Conservation (phyloP, 2,329 filamentous ascomycete genomes). For the Aschersonia sp. region DNA sequence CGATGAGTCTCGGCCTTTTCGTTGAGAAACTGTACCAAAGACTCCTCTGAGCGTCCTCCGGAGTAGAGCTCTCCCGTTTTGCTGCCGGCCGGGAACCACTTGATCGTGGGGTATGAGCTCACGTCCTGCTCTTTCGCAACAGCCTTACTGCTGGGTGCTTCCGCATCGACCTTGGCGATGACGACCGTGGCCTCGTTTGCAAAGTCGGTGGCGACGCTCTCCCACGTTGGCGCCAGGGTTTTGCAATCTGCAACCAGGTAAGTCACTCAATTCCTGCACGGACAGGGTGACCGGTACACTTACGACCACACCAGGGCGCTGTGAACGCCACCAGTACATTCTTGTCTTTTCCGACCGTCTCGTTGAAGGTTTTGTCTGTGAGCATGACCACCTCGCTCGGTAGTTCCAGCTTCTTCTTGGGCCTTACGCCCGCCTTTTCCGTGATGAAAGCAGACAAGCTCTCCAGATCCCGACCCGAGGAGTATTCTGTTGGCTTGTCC, state of each 20-base stretch:
- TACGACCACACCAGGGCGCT: slow-evolving; percentile 96
- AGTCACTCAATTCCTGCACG: not conserved
- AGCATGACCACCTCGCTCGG: slow-evolving; percentile 68
- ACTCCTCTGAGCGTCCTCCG: slow-evolving; percentile 61
- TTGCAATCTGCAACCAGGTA: slow-evolving; percentile 66
- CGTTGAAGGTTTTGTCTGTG: slow-evolving; percentile 64
- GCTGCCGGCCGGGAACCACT: slow-evolving; percentile 84
- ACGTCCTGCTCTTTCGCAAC: slow-evolving; percentile 64
- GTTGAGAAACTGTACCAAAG: slow-evolving; percentile 73
- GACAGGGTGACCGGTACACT: slow-evolving; percentile 23
- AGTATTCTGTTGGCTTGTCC: slow-evolving; percentile 72
- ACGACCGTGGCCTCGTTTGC: slow-evolving; percentile 62
- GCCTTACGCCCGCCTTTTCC: slow-evolving; percentile 75
- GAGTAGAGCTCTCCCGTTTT: slow-evolving; percentile 57
- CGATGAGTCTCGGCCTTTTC: slow-evolving; percentile 80
- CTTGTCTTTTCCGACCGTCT: slow-evolving; percentile 69
- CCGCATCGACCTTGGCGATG: slow-evolving; percentile 91
- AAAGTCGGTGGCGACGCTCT: slow-evolving; percentile 73
- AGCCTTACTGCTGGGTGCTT: slow-evolving; percentile 71
- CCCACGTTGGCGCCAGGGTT: slow-evolving; percentile 78
- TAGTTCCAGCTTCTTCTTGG: slow-evolving; percentile 59
- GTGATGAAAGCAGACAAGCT: slow-evolving; percentile 66
- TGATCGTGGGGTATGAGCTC: slow-evolving; percentile 87
- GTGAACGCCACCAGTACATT: slow-evolving; percentile 93
- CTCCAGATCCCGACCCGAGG: slow-evolving; percentile 74